Conservation (phyloP, 2,329 filamentous ascomycete genomes). For the Colletotrichum limetticola region DNA sequence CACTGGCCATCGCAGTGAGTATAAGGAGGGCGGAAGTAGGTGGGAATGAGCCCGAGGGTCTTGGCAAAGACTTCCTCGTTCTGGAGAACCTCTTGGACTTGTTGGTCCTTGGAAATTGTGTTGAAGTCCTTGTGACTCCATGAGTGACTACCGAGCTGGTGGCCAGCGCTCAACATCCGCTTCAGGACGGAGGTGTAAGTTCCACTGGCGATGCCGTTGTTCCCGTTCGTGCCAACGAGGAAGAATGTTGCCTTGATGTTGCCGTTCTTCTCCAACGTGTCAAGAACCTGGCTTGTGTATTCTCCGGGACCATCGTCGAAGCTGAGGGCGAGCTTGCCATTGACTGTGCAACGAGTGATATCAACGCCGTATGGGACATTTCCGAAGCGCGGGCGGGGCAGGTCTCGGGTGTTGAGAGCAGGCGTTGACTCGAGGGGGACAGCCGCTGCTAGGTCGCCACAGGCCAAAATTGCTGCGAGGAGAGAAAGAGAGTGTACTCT, state of each 20-base stretch:
- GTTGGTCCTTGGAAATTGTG: conserved; percentile 45
- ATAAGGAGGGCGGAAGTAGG: conserved; percentile 58
- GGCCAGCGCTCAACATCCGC: conserved; percentile 54
- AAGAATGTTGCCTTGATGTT: conserved; percentile 51
- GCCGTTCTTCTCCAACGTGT: conserved; percentile 45
- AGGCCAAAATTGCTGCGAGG: conserved; percentile 26
- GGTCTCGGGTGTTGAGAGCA: conserved; percentile 17
- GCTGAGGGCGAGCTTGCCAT: conserved; percentile 48
- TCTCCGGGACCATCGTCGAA: conserved; percentile 51
- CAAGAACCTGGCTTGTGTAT: conserved; percentile 47
- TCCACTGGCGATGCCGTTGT: conserved; percentile 46
- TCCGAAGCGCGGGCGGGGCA: conserved; percentile 42
- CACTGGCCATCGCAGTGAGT: conserved; percentile 41
- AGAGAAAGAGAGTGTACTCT: conserved; percentile 33
- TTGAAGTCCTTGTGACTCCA: conserved; percentile 58
- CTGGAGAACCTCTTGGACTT: conserved; percentile 52
- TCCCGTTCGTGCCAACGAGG: conserved; percentile 45
- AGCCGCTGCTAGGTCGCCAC: conserved; percentile 19
- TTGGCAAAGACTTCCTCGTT: conserved; percentile 57
- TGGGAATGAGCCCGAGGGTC: conserved; percentile 56
- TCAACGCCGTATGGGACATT: conserved; percentile 47
- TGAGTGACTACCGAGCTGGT: conserved; percentile 61
- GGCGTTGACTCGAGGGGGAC: conserved; percentile 19
- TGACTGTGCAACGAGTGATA: conserved; percentile 44
- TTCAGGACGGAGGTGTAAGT: conserved; percentile 53